Evolutionary conservation across 2,329 filamentous ascomycete genomes (phyloP).

Genomic region (Torrubiella hemipterigena): DNA sequence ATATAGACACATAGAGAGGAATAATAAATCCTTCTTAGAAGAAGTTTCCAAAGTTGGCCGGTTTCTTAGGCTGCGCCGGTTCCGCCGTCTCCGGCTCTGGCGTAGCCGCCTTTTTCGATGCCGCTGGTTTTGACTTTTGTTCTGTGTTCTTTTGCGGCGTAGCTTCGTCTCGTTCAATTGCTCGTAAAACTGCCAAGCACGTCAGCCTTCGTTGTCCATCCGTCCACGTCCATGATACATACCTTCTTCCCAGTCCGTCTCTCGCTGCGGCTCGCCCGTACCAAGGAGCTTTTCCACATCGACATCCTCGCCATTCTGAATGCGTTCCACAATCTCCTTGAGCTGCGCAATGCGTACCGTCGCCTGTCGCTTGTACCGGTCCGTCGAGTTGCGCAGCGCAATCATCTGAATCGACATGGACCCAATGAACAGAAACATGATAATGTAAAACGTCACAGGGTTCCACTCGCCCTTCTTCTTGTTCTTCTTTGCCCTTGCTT

Average conservation of each 20-base stretch:
- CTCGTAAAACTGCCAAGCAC: constrained; percentile 40
- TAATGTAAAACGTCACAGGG: constrained; percentile 70
- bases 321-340: constrained; percentile 59
- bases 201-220: constrained; percentile 7
- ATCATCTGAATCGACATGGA: constrained; percentile 95
- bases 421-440: constrained; percentile 77
- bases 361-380: constrained; percentile 60
- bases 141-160: constrained; percentile 12
- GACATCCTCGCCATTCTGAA: constrained; percentile 63
- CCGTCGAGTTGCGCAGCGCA: constrained; percentile 62
- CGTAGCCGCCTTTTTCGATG: constrained; percentile 6
- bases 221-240: constrained; percentile 15
- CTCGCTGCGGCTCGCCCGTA: constrained; percentile 60
- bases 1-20: too few species aligned
- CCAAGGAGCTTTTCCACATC: constrained; percentile 78
- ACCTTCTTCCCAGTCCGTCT: constrained; percentile 84
- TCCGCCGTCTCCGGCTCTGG: constrained; percentile 11
- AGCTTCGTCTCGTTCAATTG: constrained; percentile 49
- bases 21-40: too few species aligned
- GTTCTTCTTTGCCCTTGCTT: constrained; percentile 22
- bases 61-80: constrained; percentile 8
- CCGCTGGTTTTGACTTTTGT: constrained; percentile 6
- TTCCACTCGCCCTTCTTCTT: constrained; percentile 57
- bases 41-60: constrained; percentile 31
- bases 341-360: constrained; percentile 69